phyloP scores from a whole-genome alignment of 208 protist species.

The Perkinsela sp. region DNA sequence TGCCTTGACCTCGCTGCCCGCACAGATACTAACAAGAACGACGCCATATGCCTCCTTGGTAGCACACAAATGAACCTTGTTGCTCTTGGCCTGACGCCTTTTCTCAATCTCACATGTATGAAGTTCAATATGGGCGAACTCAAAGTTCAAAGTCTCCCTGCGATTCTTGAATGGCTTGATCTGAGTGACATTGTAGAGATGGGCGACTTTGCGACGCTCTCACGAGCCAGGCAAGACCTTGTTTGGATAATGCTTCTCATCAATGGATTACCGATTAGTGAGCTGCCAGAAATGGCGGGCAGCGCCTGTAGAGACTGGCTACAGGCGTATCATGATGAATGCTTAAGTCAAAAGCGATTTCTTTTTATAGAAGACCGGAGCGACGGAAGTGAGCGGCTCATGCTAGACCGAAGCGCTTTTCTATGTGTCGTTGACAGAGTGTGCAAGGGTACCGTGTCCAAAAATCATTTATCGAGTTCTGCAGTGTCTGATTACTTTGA shows the following conservation, averaged over 20 bases:
- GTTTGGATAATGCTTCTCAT: slow-evolving; percentile 24
- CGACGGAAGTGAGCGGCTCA: slow-evolving; percentile 7
- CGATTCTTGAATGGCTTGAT: slow-evolving; percentile 25
- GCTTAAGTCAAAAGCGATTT: slow-evolving; percentile 4
- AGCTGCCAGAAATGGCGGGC: slow-evolving; percentile 11
- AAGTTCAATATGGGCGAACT: slow-evolving; percentile 21
- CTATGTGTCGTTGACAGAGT: slow-evolving; percentile 14
- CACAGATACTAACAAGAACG: slow-evolving; percentile 12
- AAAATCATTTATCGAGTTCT: slow-evolving; percentile 4
- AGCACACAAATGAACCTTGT: slow-evolving; percentile 19
- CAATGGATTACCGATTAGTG: slow-evolving; percentile 16
- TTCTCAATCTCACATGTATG: slow-evolving; percentile 26
- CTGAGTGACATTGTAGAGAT: slow-evolving; percentile 14
- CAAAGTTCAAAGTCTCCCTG: slow-evolving; percentile 18
- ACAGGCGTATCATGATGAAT: slow-evolving; percentile 16
- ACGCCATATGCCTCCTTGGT: slow-evolving; percentile 27
- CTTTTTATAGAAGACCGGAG: slow-evolving; percentile 11
- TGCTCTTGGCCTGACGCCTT: slow-evolving; percentile 26
- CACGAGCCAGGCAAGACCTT: slow-evolving; percentile 20
- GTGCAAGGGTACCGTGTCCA: slow-evolving; percentile 3
- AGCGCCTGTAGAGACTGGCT: slow-evolving; percentile 18
- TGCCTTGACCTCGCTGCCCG: slow-evolving; percentile 32
- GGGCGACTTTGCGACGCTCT: slow-evolving; percentile 15
- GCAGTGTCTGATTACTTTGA: slow-evolving; percentile 17
- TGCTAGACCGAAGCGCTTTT: slow-evolving; percentile 11